Evolutionary conservation across 495 filamentous ascomycete genomes (phyloP), one percentile per base, ranked within the genome.

Genomic region (Aspergillus egyptiacus): DNA sequence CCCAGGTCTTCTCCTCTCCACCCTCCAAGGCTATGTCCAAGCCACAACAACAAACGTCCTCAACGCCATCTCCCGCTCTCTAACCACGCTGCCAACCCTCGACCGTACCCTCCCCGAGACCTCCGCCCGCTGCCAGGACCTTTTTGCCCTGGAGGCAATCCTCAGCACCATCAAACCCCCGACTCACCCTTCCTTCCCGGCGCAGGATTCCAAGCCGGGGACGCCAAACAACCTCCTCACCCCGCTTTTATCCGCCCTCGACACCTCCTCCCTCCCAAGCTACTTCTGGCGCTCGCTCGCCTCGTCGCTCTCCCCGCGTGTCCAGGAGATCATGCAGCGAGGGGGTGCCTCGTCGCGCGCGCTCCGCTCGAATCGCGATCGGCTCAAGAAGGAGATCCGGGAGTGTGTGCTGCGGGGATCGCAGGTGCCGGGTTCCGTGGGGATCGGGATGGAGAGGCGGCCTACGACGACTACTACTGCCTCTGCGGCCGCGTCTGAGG

Each of bases 271-370:
- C 0, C 70, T 99, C 17, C 81, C 87, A 5, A 93, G 87, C 0
- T 91, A 89, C 57, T 98, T 94, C 70, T 97, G 91, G 86, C 76
- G 93, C 20, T 82, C 82, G 13, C 76, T 97, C 51, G 93, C 93
- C 0, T 81, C 85, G 0, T 82, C 79, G 31, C 77, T 97, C 41
- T 80, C 85, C 11, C 65, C 79, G 2, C 80, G 89, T 7, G 88
- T 95, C 1, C 81, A 86, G 58, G 91, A 97, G 51, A 87, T 97
- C 34, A 55, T 91, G 14, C 75, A 72, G 30, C 79, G 86, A 47
- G 93, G 94, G 1, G 91, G 91, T 2, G 84, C 87, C 2, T 83
- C 84, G 23, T 89, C 89, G 6, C 81, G 93, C 33, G 87, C 88
- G 1, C 63, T 99, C 49, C 81, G 78, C 51, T 79, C 80, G 13